Evolutionary conservation across 192 early-diverging fungal genomes (phyloP).

Genomic region (Coemansia sp.): DNA sequence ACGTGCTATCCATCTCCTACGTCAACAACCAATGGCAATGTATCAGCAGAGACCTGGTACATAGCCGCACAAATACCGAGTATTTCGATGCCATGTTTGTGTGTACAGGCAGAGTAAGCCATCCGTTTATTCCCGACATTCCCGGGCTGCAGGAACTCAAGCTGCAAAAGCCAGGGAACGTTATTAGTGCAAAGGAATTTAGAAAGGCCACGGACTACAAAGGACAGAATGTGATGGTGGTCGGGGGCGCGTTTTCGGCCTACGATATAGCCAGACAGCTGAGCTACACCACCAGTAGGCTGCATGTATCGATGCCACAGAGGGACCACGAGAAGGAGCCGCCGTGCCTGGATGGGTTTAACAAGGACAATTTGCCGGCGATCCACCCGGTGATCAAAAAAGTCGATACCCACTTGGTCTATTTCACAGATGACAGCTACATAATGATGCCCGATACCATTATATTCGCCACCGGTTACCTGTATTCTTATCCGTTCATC

Average conservation of each 20-base stretch:
- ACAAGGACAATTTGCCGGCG: neutral
- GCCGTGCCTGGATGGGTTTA: conserved; percentile 15
- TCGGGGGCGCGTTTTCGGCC: conserved; percentile 59
- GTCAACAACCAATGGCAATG: conserved; percentile 20
- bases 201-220: conserved; percentile 21
- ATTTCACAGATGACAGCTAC: conserved; percentile 31
- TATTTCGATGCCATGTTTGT: conserved; percentile 58
- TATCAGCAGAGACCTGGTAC: conserved; percentile 21
- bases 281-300: conserved; percentile 25
- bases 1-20: conserved; percentile 32
- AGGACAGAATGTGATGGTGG: conserved; percentile 51
- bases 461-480: conserved; percentile 70
- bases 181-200: conserved; percentile 37
- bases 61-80: conserved; percentile 11
- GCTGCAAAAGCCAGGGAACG: neutral
- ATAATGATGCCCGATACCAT: conserved; percentile 52
- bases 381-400: conserved; percentile 16
- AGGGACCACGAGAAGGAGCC: neutral
- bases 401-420: conserved; percentile 8
- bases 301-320: conserved; percentile 42
- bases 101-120: conserved; percentile 52
- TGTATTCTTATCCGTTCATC: conserved; percentile 64
- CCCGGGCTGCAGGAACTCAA: conserved; percentile 27
- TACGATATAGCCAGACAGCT: conserved; percentile 58
- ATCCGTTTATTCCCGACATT: conserved; percentile 57